phyloP scores from a whole-genome alignment of 148 eudicot species.

The Suaeda aralocaspica region DNA sequence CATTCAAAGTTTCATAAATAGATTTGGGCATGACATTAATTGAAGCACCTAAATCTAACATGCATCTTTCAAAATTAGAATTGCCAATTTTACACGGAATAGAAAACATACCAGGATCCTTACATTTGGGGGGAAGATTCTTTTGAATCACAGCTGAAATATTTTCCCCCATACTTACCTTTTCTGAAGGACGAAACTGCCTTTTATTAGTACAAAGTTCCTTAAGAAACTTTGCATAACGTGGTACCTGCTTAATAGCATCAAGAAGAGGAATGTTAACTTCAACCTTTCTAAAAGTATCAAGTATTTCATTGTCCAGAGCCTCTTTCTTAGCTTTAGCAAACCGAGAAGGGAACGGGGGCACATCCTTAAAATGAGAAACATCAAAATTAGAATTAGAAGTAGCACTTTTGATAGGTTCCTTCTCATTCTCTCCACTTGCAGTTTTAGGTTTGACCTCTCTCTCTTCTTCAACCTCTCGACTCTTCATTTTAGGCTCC shows the following conservation, averaged over 20 bases:
- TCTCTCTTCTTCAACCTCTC: background rate
- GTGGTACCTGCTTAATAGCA: slow-evolving; percentile 2
- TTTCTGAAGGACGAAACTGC: background rate
- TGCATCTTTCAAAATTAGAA: background rate
- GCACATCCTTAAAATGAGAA: background rate
- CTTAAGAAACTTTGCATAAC: slow-evolving; percentile 8
- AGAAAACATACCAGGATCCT: slow-evolving; percentile 2
- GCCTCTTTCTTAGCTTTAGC: slow-evolving; percentile 10
- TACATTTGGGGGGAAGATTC: slow-evolving; percentile 10
- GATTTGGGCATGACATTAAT: slow-evolving; percentile 3
- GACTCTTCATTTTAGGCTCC: background rate
- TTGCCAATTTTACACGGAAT: background rate
- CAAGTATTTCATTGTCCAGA: slow-evolving; percentile 4
- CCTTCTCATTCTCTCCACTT: background rate
- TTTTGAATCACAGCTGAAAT: slow-evolving; percentile 1
- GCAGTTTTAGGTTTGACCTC: background rate
- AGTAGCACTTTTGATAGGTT: background rate
- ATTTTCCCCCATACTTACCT: slow-evolving; percentile 16
- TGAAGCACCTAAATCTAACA: slow-evolving; percentile 19
- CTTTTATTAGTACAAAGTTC: slow-evolving; percentile 11
- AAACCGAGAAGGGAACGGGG: slow-evolving; percentile 15
- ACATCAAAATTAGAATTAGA: background rate
- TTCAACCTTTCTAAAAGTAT: background rate
- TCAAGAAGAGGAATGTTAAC: background rate
- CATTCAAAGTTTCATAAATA: background rate